Percentiles rank a stretch among this genome's conserved stretches.
These are phyloP conservation scores for Colletotrichum chrysophilum DNA, from an alignment of 2,329 filamentous ascomycete species.

Conservation along the genomic window DNA sequence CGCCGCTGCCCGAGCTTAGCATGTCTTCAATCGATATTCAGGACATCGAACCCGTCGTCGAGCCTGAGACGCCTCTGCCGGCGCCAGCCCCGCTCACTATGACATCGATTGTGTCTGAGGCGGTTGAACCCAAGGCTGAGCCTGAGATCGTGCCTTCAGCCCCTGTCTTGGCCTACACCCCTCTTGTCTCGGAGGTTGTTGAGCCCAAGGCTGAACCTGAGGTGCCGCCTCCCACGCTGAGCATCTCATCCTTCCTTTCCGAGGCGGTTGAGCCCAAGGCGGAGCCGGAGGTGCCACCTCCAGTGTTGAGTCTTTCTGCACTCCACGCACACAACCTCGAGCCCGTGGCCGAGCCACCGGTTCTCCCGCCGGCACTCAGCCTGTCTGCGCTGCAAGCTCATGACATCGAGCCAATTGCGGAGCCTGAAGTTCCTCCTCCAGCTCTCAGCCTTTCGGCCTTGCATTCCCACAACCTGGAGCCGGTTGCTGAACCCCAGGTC, in stretches of 20 bases:
- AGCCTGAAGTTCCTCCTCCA: constrained; percentile 24
- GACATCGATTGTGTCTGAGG: constrained; percentile 34
- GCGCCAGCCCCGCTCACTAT: constrained; percentile 37
- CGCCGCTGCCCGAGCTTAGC: constrained; percentile 39
- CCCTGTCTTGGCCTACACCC: constrained; percentile 39
- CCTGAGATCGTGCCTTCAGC: constrained; percentile 21
- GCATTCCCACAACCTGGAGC: constrained; percentile 30
- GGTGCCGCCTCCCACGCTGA: constrained; percentile 31
- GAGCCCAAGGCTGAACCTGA: constrained; percentile 35
- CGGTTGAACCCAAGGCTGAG: constrained; percentile 37
- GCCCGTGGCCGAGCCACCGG: constrained; percentile 30
- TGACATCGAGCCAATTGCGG: constrained; percentile 30
- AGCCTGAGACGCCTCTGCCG: constrained; percentile 33
- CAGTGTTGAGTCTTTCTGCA: constrained; percentile 21
- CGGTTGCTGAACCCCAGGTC: constrained; percentile 27
- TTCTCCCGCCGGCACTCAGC: constrained; percentile 25
- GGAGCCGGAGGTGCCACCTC: constrained; percentile 19
- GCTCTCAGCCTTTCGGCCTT: constrained; percentile 27
- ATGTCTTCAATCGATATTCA: constrained; percentile 52
- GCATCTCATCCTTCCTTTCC: constrained; percentile 40
- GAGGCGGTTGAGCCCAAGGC: constrained; percentile 43
- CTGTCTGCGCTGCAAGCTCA: constrained; percentile 35
- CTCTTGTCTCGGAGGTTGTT: constrained; percentile 48
- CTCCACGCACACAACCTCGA: constrained; percentile 18
- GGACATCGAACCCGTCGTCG: constrained; percentile 47